These are phyloP conservation scores for Lojkania enalia DNA, from an alignment of 2,329 filamentous ascomycete genomes.

Conservation along the genomic window DNA sequence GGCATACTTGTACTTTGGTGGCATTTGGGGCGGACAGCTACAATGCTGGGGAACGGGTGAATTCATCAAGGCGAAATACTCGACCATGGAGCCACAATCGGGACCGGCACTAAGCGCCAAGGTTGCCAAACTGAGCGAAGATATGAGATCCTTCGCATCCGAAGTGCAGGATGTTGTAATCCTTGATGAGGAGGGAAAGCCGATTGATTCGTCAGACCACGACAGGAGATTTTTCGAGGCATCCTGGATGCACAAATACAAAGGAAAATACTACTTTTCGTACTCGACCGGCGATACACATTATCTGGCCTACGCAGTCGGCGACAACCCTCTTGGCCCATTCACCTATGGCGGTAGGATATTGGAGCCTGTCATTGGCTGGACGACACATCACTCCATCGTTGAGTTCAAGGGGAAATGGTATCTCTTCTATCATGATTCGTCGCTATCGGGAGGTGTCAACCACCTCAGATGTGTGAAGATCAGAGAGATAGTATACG, in stretches of 20 bases:
- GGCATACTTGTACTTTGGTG: constrained; percentile 75
- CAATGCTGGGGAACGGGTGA: constrained; percentile 69
- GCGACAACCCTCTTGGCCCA: constrained; percentile 67
- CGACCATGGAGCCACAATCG: constrained; percentile 31
- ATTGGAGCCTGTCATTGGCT: constrained; percentile 74
- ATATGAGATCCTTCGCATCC: constrained; percentile 66
- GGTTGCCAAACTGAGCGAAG: constrained; percentile 64
- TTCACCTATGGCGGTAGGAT: constrained; percentile 74
- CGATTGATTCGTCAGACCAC: constrained; percentile 68
- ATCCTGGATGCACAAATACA: constrained; percentile 76
- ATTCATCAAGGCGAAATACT: constrained; percentile 54
- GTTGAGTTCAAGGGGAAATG: constrained; percentile 72
- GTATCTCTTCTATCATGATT: constrained; percentile 79
- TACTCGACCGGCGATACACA: constrained; percentile 81
- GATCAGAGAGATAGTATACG: constrained; percentile 74
- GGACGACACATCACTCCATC: constrained; percentile 82
- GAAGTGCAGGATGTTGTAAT: constrained; percentile 65
- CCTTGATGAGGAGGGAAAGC: constrained; percentile 60
- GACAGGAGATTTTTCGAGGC: constrained; percentile 79
- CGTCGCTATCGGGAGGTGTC: constrained; percentile 67
- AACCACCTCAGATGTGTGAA: constrained; percentile 75
- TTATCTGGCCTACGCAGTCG: constrained; percentile 70
- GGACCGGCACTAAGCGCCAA: constrained; percentile 65
- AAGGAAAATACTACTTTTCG: constrained; percentile 72
- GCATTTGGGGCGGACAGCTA: constrained; percentile 79